phyloP scores from a whole-genome alignment of 2,329 filamentous ascomycete species.

The Scopulariopsis brevicaulis region DNA sequence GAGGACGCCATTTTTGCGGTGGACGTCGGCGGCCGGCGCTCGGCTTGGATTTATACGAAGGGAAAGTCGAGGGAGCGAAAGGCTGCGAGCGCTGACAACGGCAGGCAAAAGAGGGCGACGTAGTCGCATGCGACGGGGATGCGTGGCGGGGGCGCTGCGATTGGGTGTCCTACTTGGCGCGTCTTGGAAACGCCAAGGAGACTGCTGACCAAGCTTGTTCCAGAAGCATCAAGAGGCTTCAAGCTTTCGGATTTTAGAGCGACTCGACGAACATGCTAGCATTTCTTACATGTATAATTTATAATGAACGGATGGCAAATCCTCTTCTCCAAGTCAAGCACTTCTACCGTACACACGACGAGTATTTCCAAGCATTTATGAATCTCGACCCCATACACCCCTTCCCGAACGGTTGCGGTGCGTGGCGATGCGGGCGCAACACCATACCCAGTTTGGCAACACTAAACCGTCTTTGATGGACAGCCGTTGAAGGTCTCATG shows the following conservation, averaged over 20 bases:
- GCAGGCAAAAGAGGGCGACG: background rate
- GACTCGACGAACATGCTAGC: background rate
- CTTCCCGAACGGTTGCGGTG: too few relatives aligned
- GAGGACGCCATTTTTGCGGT: slow-evolving; percentile 38
- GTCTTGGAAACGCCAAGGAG: background rate
- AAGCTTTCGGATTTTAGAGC: background rate
- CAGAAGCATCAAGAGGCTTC: slow-evolving; percentile 1
- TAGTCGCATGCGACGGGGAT: background rate
- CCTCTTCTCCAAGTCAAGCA: too few relatives aligned
- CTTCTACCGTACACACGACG: too few relatives aligned
- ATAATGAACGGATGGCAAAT: background rate
- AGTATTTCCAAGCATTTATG: too few relatives aligned
- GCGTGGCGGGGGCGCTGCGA: background rate
- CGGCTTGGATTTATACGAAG: slow-evolving; percentile 6
- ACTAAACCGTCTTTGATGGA: too few relatives aligned
- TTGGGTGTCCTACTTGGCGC: background rate
- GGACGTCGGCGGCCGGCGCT: background rate
- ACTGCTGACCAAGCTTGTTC: slow-evolving; percentile 2
- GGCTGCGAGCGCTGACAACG: background rate
- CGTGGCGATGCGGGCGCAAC: too few relatives aligned
- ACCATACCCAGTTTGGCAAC: too few relatives aligned
- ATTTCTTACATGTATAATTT: background rate
- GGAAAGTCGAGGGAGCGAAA: background rate
- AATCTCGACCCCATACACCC: too few relatives aligned
- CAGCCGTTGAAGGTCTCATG: too few relatives aligned